Conservation (phyloP, 2,329 filamentous ascomycete species). For the Tolypocladium guangdongense region DNA sequence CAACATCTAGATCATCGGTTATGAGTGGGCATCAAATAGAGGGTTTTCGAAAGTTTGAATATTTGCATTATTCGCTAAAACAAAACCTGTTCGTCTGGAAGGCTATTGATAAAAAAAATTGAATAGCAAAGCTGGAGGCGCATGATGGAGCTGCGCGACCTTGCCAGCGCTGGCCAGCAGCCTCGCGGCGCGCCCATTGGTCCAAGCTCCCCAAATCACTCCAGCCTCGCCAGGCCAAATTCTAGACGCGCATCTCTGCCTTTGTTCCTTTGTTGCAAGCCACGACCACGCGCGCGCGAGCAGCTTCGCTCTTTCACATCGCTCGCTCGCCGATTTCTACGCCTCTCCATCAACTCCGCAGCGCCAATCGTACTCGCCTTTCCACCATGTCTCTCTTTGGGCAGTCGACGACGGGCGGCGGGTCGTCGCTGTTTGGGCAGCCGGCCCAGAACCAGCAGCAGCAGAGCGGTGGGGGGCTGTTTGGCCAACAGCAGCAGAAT, state of each 20-base stretch:
- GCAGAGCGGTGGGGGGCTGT: constrained; percentile 18
- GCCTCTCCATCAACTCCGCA: background rate
- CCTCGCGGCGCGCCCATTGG: constrained; percentile 17
- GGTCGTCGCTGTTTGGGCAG: constrained; percentile 9
- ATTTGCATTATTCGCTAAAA: background rate
- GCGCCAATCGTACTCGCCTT: background rate
- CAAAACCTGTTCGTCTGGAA: background rate
- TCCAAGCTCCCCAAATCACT: constrained; percentile 17
- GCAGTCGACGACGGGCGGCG: constrained; percentile 13
- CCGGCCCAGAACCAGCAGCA: constrained; percentile 9
- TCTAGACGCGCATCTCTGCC: no score
- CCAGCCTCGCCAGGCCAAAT: constrained; percentile 20
- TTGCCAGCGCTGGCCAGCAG: background rate
- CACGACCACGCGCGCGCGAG: constrained; percentile 6
- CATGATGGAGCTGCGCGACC: background rate
- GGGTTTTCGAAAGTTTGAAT: background rate
- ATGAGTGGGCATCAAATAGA: background rate
- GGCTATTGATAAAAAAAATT: background rate
- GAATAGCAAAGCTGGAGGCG: background rate
- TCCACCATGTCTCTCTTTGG: constrained; percentile 24
- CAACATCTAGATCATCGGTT: background rate
- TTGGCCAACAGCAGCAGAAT: constrained; percentile 16
- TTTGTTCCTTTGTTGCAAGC: background rate
- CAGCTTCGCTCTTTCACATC: constrained; percentile 1
- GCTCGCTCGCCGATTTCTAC: background rate